Evolutionary conservation across 495 filamentous ascomycete genomes (phyloP).

Genomic region (Coniosporium apollinis): DNA sequence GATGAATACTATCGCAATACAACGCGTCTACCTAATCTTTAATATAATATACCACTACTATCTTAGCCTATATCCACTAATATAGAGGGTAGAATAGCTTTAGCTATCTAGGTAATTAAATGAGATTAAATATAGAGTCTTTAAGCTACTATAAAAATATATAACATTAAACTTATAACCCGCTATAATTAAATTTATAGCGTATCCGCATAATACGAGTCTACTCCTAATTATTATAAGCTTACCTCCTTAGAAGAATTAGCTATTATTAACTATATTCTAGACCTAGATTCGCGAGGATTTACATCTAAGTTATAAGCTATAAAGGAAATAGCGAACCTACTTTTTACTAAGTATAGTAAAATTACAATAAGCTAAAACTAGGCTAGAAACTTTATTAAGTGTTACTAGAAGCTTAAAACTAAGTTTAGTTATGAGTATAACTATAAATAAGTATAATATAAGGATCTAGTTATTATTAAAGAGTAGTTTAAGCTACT

Average conservation of each 20-base stretch:
- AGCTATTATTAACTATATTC: conserved; percentile 21
- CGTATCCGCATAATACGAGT: conserved; percentile 5
- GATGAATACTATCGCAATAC: too few relatives aligned
- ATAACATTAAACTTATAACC: background rate
- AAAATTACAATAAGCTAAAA: conserved; percentile 20
- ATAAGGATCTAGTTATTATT: conserved; percentile 24
- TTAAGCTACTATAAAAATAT: conserved; percentile 3
- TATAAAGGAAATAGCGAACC: conserved; percentile 28
- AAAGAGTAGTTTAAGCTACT: conserved; percentile 22
- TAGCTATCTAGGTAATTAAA: conserved; percentile 7
- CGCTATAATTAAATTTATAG: conserved; percentile 10
- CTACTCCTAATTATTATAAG: conserved; percentile 10
- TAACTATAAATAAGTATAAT: conserved; percentile 22
- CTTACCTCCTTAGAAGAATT: conserved; percentile 21
- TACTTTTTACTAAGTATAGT: conserved; percentile 16
- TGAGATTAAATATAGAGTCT: background rate
- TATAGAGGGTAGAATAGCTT: conserved; percentile 4
- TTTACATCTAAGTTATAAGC: conserved; percentile 12
- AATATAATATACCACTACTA: conserved; percentile 1
- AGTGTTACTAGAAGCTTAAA: conserved; percentile 15
- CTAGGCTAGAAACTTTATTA: conserved; percentile 19
- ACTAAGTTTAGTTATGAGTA: conserved; percentile 17
- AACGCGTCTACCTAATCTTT: background rate
- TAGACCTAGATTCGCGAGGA: conserved; percentile 20
- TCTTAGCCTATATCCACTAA: conserved; percentile 2